Conservation (phyloP, 2,329 filamentous ascomycete species). For the Pseudogymnoascus sp. region DNA sequence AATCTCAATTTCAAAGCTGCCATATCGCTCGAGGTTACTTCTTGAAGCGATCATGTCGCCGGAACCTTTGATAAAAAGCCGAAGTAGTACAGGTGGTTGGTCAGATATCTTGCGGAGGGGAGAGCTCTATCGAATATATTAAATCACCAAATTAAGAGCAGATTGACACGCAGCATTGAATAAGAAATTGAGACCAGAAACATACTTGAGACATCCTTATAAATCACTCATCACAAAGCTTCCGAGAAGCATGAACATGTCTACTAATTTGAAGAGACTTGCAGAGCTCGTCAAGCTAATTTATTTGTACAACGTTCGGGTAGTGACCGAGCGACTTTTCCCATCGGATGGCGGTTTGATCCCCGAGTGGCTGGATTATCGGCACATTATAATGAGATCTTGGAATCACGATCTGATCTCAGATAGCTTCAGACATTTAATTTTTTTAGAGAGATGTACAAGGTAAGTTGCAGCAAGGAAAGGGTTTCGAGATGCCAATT, state of each 20-base stretch:
- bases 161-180: background rate
- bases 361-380: background rate
- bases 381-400: background rate
- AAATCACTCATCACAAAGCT: background rate
- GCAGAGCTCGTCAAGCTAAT: background rate
- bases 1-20: background rate
- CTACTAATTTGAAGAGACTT: background rate
- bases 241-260: background rate
- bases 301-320: background rate
- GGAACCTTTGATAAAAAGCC: background rate
- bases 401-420: background rate
- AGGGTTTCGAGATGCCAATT: background rate
- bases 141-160: background rate
- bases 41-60: constrained; percentile 1
- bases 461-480: background rate
- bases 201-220: background rate
- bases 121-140: background rate
- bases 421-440: background rate
- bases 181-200: background rate
- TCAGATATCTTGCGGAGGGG: background rate
- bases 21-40: background rate
- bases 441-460: background rate
- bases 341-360: background rate
- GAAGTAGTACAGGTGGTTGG: background rate
- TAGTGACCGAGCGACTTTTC: background rate